phyloP scores from a whole-genome alignment of 2,329 filamentous ascomycete genomes.

The Aspergillus niger region DNA sequence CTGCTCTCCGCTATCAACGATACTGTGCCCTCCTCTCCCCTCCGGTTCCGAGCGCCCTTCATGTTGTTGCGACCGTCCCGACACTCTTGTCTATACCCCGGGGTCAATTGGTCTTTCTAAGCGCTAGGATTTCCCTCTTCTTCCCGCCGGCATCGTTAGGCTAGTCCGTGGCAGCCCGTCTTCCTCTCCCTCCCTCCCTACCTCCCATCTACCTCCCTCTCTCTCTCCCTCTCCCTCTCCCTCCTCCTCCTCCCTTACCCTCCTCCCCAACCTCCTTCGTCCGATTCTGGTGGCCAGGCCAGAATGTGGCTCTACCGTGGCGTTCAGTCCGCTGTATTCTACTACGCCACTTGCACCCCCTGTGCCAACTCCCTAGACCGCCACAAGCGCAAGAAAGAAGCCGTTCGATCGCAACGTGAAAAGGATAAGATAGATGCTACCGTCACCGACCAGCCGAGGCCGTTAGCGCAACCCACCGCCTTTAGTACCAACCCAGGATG shows the following conservation, averaged over 20 bases:
- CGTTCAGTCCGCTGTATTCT: conserved; percentile 53
- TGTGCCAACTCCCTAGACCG: conserved; percentile 72
- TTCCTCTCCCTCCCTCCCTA: conserved; percentile 1
- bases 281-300: conserved; percentile 11
- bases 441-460: conserved; percentile 65
- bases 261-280: conserved; percentile 13
- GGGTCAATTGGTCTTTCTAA: conserved; percentile 28
- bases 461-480: conserved; percentile 74
- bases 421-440: conserved; percentile 63
- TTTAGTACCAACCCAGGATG: conserved; percentile 88
- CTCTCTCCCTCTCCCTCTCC: not conserved
- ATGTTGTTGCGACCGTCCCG: conserved; percentile 35
- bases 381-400: conserved; percentile 69
- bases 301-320: conserved; percentile 52
- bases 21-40: conserved; percentile 15
- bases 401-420: conserved; percentile 66
- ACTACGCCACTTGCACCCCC: conserved; percentile 52
- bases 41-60: conserved; percentile 32
- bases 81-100: conserved; percentile 26
- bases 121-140: conserved; percentile 3
- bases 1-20: conserved; percentile 12
- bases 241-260: conserved; percentile 5
- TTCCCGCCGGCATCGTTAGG: not conserved
- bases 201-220: not conserved
- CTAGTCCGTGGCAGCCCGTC: not conserved